Evolutionary conservation across 148 eudicot genomes (phyloP), one percentile per base, ranked within the genome.

Genomic region (Rhododendron kiyosumense): DNA sequence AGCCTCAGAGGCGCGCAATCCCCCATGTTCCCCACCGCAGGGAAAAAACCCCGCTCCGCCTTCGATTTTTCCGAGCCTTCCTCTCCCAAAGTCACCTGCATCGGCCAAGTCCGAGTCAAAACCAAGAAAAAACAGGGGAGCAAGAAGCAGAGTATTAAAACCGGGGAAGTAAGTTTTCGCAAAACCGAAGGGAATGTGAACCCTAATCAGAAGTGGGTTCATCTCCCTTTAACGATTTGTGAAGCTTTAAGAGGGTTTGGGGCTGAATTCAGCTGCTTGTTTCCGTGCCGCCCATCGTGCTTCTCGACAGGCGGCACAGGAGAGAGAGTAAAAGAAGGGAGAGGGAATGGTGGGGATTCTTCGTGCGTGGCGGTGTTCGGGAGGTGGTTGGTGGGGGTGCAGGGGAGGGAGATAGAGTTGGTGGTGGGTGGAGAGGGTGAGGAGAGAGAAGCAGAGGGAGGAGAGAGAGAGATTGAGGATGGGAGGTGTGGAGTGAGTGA

Each of bases 71-170:
- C 94, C 2, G 98, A 95, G 83, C 97, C 97, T 1, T 95, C 99
- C 76, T 96, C 99, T 0, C 99, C 99, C 0, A 96, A 96, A 46
- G 99, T 96, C 22, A 96, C 99, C 3, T 96, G 99, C 84, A 96
- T 96, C 82, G 99, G 98, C 3, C 98, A 96, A 22, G 99, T 96
- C 0, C 87, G 97, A 4, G 97, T 96, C 1, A 96, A 96, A 84
- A 91, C 96, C 12, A 94, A 92, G 91, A 96, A 96, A 20, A 71
- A 71, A 71, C 93, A 94, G 24, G 92, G 90, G 38, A 92, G 14
- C 74, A 11, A 89, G 88, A 92, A 71, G 14, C 36, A 92, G 75
- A 9, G 32, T 20, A 90, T 89, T 83, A 87, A 91, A 86, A 85
- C 89, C 38, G 91, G 91, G 0, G 95, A 92, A 22, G 88, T 85